Base-by-base conservation (phyloP, 2,329 filamentous ascomycete species). In the Penicillium sp. region DNA sequence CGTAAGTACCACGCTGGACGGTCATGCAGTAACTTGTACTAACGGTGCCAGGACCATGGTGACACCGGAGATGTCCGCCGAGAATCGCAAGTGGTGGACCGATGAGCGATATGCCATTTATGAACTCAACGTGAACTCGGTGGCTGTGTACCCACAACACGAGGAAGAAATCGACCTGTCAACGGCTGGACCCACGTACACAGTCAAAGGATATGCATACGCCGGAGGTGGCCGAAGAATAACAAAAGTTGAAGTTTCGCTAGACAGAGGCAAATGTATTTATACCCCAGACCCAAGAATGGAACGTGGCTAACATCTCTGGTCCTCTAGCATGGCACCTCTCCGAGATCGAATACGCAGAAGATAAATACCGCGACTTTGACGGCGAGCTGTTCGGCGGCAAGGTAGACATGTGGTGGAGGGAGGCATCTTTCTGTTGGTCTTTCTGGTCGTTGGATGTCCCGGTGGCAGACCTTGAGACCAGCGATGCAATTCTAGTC, bases 101-200 rank as follows among this genome's bases (percentile, higher is more conserved):
- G 92, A 97, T 68, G 91, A 96, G 60, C 82, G 90, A 57, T 96
- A 96, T 67, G 91, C 91, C 21, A 96, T 97, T 57, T 96, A 96
- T 69, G 92, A 96, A 64, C 81, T 97, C 9, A 95, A 89, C 64
- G 86, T 88, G 16, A 97, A 97, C 65, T 93, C 90, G 18, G 91
- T 88, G 6, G 87, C 86, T 39, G 90, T 85, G 38, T 90, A 86
- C 67, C 92, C 92, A 1, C 85, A 86, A 9, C 91, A 97, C 60
- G 82, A 91, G 44, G 90, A 96, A 70, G 78, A 74, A 32, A 55
- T 94, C 0, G 68, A 75, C 4, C 64, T 90, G 1, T 63, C 73
- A 0, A 75, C 76, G 7, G 75, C 75, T 1, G 71, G 75, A 0
- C 67, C 79, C 13, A 80, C 68, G 0, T 95, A 94, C 71, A 83